phyloP scores from a whole-genome alignment of 257 asterid genomes.

The Verbascum thapsus region DNA sequence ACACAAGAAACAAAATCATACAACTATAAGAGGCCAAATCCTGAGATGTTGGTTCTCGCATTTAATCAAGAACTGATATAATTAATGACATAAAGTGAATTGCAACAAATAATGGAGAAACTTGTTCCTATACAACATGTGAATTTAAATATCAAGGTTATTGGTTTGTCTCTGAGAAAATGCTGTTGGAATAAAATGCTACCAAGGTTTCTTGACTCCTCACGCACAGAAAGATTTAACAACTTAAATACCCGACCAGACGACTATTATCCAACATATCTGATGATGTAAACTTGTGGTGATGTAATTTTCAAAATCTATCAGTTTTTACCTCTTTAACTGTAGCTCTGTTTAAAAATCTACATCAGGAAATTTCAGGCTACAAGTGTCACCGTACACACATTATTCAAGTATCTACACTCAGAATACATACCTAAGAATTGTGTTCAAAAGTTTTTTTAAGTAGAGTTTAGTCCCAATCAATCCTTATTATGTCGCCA shows the following conservation, averaged over 20 bases:
- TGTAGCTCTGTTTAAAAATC: too few relatives aligned
- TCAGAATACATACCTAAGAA: too few relatives aligned
- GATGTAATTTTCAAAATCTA: not conserved
- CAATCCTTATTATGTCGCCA: too few relatives aligned
- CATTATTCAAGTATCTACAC: too few relatives aligned
- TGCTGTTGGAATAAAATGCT: too few relatives aligned
- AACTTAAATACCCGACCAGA: slow-evolving; percentile 3
- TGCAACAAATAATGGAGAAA: not conserved
- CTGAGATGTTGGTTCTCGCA: not conserved
- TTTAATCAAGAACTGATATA: not conserved
- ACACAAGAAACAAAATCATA: slow-evolving; percentile 12
- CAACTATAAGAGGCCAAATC: slow-evolving; percentile 2
- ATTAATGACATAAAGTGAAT: not conserved
- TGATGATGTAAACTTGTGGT: not conserved
- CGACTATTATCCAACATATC: not conserved
- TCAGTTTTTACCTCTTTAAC: not conserved
- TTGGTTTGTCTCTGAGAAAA: not conserved
- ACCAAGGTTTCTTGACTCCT: not conserved
- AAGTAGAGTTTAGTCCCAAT: too few relatives aligned
- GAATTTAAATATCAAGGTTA: not conserved
- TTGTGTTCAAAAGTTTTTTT: too few relatives aligned
- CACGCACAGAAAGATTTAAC: not conserved
- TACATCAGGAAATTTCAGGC: too few relatives aligned
- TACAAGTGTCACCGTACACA: too few relatives aligned
- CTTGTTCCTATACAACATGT: not conserved